Base-by-base conservation (phyloP, 2,329 filamentous ascomycete species). In the Cadophora luteo-olivacea region DNA sequence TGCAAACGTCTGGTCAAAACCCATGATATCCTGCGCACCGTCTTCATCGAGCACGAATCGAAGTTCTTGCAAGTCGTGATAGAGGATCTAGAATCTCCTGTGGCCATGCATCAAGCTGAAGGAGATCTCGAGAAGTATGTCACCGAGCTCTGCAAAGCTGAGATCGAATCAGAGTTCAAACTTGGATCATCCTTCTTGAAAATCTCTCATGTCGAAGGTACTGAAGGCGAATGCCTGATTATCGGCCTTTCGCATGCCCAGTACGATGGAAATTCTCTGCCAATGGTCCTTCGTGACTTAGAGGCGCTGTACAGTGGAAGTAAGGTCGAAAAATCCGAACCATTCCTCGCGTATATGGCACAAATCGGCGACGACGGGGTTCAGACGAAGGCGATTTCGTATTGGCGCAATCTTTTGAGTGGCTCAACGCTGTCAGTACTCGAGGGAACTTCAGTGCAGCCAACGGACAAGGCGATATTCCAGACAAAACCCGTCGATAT, bases 201-300 rank as follows among this genome's bases (percentile, higher is more conserved):
- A n/a, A 48, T 78, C 9, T 61, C 75, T 65, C 69, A 73, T 32
- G 73, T 75, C 14, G 49, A 76, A 54, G 69, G 67, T 49, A 52
- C 61, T 12, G 57, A 72, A 3, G 72, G 75, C 4, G 74, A 79
- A 1, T 79, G 78, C 12, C 78, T 83, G 19, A 75, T 79, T 6
- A 76, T 84, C 67, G 76, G 81, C 38, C 77, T 86, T 16, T 86
- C 84, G 0, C 88, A 91, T 77, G 84, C 86, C 2, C 73, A 89
- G 1, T 91, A 89, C 73, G 88, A 91, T 77, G 88, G 88, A 25
- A 90, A 88, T 86, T 89, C 87, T 12, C 84, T 89, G 75, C 74
- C 74, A 9, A 61, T 57, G 9, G 29, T 75, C 2, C 71, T 75
- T 32, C 65, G 65, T 36, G 68, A 74, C 61, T 64, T 75, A 14